These are phyloP conservation scores for Drechslerella stenobrocha DNA, from an alignment of 2,329 filamentous ascomycete genomes.

Conservation along the genomic window DNA sequence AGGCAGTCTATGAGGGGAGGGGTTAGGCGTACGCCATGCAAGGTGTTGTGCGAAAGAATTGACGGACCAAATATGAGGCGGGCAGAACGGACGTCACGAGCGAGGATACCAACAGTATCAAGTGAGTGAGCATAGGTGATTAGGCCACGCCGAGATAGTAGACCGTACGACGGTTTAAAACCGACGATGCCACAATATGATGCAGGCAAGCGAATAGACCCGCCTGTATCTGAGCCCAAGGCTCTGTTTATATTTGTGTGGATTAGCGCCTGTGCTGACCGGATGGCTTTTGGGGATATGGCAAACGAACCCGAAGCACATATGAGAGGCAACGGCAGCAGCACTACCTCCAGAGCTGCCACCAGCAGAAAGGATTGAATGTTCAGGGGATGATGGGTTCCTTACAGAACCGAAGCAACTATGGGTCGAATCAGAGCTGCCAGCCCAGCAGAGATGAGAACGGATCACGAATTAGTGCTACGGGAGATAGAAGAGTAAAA, in stretches of 20 bases:
- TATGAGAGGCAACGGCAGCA: conserved; percentile 71
- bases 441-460: conserved; percentile 4
- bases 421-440: conserved; percentile 68
- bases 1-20: conserved; percentile 14
- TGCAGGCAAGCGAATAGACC: conserved; percentile 82
- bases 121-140: conserved; percentile 90
- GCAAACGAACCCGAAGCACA: conserved; percentile 63
- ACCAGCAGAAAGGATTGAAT: conserved; percentile 66
- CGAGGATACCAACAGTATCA: conserved; percentile 82
- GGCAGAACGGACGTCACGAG: conserved; percentile 61
- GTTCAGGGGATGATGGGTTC: conserved; percentile 58
- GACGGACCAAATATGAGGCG: conserved; percentile 56
- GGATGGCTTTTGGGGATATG: no score
- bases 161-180: conserved; percentile 89
- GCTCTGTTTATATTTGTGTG: conserved; percentile 59
- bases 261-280: conserved; percentile 10
- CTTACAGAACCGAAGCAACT: conserved; percentile 70
- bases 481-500: not conserved
- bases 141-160: conserved; percentile 82
- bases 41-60: not conserved
- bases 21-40: not conserved
- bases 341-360: conserved; percentile 95
- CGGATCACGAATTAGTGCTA: no score
- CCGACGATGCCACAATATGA: conserved; percentile 82
- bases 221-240: conserved; percentile 90